Evolutionary conservation across 176 grass and related monocot species (phyloP).

Genomic region (Triticum dicoccoides): DNA sequence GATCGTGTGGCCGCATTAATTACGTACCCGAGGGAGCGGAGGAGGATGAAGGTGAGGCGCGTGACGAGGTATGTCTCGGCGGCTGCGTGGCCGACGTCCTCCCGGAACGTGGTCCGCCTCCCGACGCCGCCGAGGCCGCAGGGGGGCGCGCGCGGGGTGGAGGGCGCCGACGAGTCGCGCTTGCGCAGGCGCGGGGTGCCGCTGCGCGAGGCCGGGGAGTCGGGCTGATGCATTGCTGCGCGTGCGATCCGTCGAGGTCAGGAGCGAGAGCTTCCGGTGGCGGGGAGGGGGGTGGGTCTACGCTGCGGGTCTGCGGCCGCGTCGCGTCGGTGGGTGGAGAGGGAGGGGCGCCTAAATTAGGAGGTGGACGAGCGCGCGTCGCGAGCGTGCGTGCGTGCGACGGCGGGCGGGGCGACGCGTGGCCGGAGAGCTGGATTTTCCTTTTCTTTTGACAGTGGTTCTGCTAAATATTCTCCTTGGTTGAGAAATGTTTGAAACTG

Average conservation of each 20-base stretch:
- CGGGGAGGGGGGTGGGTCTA: not conserved
- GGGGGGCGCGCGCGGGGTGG: slow-evolving; percentile 8
- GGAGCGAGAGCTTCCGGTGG: not conserved
- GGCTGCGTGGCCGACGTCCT: slow-evolving; percentile 70
- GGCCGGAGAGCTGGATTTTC: too few relatives aligned
- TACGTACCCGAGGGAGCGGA: slow-evolving; percentile 83
- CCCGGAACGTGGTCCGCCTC: slow-evolving; percentile 47
- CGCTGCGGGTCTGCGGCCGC: not conserved
- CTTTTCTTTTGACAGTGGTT: too few relatives aligned
- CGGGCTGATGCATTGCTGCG: slow-evolving; percentile 27
- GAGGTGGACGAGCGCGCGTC: slow-evolving; percentile 20
- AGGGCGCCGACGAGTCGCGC: not conserved
- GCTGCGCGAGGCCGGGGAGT: not conserved
- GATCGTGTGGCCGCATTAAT: not conserved
- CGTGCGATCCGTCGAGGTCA: not conserved
- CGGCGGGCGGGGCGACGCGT: too few relatives aligned
- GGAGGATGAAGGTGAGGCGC: slow-evolving; percentile 70
- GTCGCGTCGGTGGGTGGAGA: not conserved
- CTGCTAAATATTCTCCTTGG: too few relatives aligned
- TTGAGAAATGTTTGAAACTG: too few relatives aligned
- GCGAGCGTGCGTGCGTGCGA: too few relatives aligned
- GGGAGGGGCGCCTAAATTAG: slow-evolving; percentile 19
- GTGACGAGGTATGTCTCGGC: slow-evolving; percentile 90
- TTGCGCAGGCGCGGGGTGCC: slow-evolving; percentile 29
- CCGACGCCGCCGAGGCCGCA: not conserved